Base-by-base conservation (phyloP, 352 stramenopile genomes). In the Phytophthora capsici region DNA sequence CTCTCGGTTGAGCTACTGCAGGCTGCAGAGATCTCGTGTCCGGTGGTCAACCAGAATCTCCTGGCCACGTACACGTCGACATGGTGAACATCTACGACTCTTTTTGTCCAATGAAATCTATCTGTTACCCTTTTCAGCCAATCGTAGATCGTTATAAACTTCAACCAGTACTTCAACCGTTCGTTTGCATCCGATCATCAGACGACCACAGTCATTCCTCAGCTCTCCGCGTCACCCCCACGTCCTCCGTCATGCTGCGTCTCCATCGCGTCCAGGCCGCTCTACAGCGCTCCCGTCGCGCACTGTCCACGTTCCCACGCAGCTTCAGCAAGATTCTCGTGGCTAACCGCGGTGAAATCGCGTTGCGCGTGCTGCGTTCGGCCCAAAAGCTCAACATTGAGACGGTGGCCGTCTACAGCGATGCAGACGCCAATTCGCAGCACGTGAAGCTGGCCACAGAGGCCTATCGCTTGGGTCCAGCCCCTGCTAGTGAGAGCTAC, bases 261-360 rank as follows among this genome's bases (percentile, higher is more conserved):
- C 47, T 67, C 30, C n/a, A 17, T 25, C 58, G 41, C 41, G 25
- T 67, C 30, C 38, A 51, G 9, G 10, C 32, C 12, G n/a, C 51
- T 22, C 30, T 59, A 8, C 37, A 51, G 17, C 63, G 49, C 49
- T 44, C 59, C 5, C 17, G 28, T 7, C 38, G 60, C 14, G 38
- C 72, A 49, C 58, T 78, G 50, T 64, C 68, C 37, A 53, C 66
- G 13, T 38, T 67, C 10, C 44, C 66, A 9, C 75, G 73, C 68
- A 74, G 41, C 64, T 91, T 98, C 66, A 77, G 89, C 61, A 97
- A 98, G 76, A 96, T 98, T 48, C 75, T 98, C 4, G 84, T 98
- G 61, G 92, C 92, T 34, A 98, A 98, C 69, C 84, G 92, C 49
- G 92, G 92, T 50, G 82, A 98, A 50, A 98, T 98, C 67, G 91